These are phyloP conservation scores for Cercospora zeae-maydis DNA, from an alignment of 2,329 filamentous ascomycete species.

Conservation along the genomic window DNA sequence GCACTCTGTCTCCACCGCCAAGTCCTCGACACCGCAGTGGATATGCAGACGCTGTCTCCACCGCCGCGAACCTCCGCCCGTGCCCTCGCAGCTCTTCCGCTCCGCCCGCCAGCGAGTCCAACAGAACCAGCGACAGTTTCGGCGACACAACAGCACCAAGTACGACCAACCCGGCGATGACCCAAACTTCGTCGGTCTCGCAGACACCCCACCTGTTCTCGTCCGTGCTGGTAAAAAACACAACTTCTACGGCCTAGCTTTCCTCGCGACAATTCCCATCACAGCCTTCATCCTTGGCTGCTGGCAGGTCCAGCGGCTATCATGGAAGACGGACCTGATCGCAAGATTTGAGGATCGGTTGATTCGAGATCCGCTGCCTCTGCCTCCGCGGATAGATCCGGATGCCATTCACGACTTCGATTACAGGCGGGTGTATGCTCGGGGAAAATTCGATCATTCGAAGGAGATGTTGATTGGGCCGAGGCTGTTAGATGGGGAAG, in stretches of 20 bases:
- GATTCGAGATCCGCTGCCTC: conserved; percentile 75
- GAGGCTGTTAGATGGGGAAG: conserved; percentile 79
- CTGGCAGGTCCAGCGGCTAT: conserved; percentile 91
- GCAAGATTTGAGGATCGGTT: conserved; percentile 90
- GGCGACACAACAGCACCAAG: conserved; percentile 43
- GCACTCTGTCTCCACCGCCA: not conserved
- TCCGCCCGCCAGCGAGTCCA: conserved; percentile 17
- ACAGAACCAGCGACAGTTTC: conserved; percentile 16
- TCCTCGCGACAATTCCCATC: conserved; percentile 69
- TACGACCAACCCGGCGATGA: conserved; percentile 68
- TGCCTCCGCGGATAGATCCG: conserved; percentile 80
- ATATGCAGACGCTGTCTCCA: conserved; percentile 23
- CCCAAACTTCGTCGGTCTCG: conserved; percentile 75
- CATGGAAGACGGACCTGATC: conserved; percentile 90
- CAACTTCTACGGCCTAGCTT: conserved; percentile 45
- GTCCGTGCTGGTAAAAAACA: conserved; percentile 72
- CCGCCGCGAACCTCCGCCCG: conserved; percentile 31
- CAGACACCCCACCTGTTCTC: conserved; percentile 79
- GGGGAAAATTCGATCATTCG: conserved; percentile 75
- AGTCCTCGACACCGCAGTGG: not conserved
- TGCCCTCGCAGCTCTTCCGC: conserved; percentile 25
- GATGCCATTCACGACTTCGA: conserved; percentile 84
- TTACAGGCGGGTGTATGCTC: conserved; percentile 76
- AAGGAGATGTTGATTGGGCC: conserved; percentile 96
- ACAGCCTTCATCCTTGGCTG: conserved; percentile 87